Percentiles rank a stretch among this genome's conserved stretches.
Evolutionary conservation across 202 grass and related monocot genomes (phyloP).

Genomic region (Zoysia matrella): DNA sequence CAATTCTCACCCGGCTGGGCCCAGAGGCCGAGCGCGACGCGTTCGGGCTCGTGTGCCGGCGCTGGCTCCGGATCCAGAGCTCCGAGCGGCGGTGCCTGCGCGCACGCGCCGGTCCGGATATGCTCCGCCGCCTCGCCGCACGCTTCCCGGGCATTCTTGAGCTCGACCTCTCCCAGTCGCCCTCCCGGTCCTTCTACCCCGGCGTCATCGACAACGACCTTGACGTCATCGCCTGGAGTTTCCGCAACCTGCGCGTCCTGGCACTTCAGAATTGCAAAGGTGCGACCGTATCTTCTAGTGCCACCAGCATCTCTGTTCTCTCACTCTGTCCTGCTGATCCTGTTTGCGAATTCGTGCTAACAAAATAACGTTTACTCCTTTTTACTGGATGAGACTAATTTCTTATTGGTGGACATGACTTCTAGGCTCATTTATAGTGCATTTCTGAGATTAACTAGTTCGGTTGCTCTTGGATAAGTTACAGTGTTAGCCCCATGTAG

Average conservation of each 20-base stretch:
- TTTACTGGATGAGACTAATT: background rate
- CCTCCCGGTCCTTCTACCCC: slow-evolving; percentile 79
- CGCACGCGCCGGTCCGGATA: slow-evolving; percentile 72
- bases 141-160: slow-evolving; percentile 67
- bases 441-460: slow-evolving; percentile 17
- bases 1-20: slow-evolving; percentile 61
- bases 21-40: slow-evolving; percentile 67
- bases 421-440: background rate
- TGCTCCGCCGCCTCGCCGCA: slow-evolving; percentile 67
- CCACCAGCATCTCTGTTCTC: background rate
- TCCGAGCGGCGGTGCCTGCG: slow-evolving; percentile 68
- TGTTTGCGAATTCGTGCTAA: background rate
- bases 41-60: slow-evolving; percentile 85
- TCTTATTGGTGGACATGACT: background rate
- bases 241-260: slow-evolving; percentile 67
- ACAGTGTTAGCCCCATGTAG: background rate
- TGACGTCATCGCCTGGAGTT: slow-evolving; percentile 52
- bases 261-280: slow-evolving; percentile 88
- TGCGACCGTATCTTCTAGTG: slow-evolving; percentile 24
- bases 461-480: background rate
- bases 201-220: slow-evolving; percentile 84
- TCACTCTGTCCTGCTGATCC: background rate
- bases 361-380: slow-evolving; percentile 6
- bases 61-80: slow-evolving; percentile 90
- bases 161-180: slow-evolving; percentile 82